Evolutionary conservation across 495 filamentous ascomycete species (phyloP).

Genomic region (Daldinia grandis): DNA sequence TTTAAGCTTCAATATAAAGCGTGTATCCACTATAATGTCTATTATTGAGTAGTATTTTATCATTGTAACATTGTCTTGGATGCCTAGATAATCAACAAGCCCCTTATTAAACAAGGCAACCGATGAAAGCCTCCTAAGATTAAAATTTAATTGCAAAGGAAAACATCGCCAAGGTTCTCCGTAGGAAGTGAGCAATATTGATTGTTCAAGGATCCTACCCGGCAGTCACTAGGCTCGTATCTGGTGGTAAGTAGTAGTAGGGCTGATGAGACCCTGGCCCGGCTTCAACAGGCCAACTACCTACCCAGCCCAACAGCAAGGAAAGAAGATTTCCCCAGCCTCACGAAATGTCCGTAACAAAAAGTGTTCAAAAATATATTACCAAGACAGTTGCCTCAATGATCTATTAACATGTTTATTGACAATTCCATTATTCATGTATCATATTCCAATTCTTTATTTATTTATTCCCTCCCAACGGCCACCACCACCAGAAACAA

Average conservation of each 20-base stretch:
- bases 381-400: not conserved
- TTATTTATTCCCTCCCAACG: not conserved
- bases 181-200: not conserved
- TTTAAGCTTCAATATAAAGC: too few species aligned
- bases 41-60: too few species aligned
- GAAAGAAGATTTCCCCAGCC: not conserved
- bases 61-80: too few species aligned
- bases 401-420: not conserved
- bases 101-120: not conserved
- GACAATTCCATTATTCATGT: not conserved
- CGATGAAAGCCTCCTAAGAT: not conserved
- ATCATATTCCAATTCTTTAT: not conserved
- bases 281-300: not conserved
- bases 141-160: not conserved
- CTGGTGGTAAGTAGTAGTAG: not conserved
- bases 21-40: too few species aligned
- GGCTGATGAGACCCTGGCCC: not conserved
- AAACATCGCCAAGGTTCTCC: not conserved
- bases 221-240: not conserved
- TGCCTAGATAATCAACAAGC: too few species aligned
- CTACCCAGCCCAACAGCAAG: not conserved
- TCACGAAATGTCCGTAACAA: not conserved
- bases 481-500: too few species aligned
- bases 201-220: not conserved
- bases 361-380: not conserved